Percentiles rank a stretch among this genome's conserved stretches.
phyloP scores from a whole-genome alignment of 345 rosid species.

The Raphanus raphanistrum region DNA sequence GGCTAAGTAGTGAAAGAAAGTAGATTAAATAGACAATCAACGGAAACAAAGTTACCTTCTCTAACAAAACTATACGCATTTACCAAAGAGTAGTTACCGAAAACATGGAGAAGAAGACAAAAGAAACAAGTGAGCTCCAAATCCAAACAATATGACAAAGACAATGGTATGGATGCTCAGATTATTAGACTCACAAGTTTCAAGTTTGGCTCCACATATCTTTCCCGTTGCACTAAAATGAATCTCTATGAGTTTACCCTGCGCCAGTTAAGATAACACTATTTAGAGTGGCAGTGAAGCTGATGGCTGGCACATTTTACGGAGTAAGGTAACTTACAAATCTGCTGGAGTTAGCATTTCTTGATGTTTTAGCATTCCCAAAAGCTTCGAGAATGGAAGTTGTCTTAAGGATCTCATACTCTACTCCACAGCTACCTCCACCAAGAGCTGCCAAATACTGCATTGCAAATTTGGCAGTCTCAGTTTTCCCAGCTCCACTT shows the following conservation, averaged over 20 bases:
- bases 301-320: not conserved
- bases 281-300: constrained; percentile 18
- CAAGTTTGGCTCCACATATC: constrained; percentile 82
- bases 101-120: constrained; percentile 26
- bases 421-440: constrained; percentile 75
- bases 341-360: constrained; percentile 91
- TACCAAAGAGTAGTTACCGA: constrained; percentile 13
- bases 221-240: constrained; percentile 75
- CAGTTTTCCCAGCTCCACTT: constrained; percentile 99
- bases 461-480: constrained; percentile 91
- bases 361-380: constrained; percentile 95
- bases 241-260: constrained; percentile 93
- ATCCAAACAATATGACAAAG: constrained; percentile 10
- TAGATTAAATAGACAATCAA: constrained; percentile 23
- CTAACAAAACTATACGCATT: constrained; percentile 65
- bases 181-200: constrained; percentile 66
- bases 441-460: constrained; percentile 88
- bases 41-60: constrained; percentile 66
- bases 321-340: constrained; percentile 56
- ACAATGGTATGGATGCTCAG: constrained; percentile 1
- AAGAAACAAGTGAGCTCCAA: constrained; percentile 27
- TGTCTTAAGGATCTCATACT: constrained; percentile 62
- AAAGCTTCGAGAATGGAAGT: constrained; percentile 88
- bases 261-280: constrained; percentile 32
- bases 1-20: constrained; percentile 19